Conservation (phyloP, 306 rosid species). For the Vigna unguiculata region DNA sequence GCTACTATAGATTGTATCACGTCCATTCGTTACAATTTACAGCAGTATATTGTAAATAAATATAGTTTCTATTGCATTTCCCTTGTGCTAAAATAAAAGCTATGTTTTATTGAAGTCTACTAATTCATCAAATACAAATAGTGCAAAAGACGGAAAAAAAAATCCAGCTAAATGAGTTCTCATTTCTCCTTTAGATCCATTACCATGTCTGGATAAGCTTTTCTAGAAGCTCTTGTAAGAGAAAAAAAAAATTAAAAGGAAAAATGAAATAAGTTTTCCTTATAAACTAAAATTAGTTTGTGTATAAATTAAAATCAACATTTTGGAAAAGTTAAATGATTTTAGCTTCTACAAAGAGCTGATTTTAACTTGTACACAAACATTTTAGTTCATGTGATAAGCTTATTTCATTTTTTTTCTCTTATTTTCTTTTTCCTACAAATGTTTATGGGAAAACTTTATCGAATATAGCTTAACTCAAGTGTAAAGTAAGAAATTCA, state of each 20-base stretch:
- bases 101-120: constrained; percentile 25
- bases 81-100: constrained; percentile 36
- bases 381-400: background rate
- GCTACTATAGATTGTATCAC: constrained; percentile 12
- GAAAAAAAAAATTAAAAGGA: too few relatives aligned
- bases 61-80: constrained; percentile 21
- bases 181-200: constrained; percentile 30
- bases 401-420: background rate
- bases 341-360: background rate
- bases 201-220: too few relatives aligned
- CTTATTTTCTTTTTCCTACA: too few relatives aligned
- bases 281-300: too few relatives aligned
- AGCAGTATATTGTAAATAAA: constrained; percentile 16
- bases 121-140: constrained; percentile 28
- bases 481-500: constrained; percentile 26
- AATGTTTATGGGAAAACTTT: too few relatives aligned
- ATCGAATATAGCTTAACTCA: background rate
- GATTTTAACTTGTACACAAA: background rate
- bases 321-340: too few relatives aligned
- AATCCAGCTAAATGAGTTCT: constrained; percentile 32
- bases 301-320: too few relatives aligned
- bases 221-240: too few relatives aligned
- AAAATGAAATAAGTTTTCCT: too few relatives aligned
- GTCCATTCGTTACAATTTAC: background rate
- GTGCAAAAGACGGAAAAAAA: constrained; percentile 27